These are phyloP conservation scores for Mycena alexandri DNA, from an alignment of 768 basidiomycete genomes.

Conservation along the genomic window DNA sequence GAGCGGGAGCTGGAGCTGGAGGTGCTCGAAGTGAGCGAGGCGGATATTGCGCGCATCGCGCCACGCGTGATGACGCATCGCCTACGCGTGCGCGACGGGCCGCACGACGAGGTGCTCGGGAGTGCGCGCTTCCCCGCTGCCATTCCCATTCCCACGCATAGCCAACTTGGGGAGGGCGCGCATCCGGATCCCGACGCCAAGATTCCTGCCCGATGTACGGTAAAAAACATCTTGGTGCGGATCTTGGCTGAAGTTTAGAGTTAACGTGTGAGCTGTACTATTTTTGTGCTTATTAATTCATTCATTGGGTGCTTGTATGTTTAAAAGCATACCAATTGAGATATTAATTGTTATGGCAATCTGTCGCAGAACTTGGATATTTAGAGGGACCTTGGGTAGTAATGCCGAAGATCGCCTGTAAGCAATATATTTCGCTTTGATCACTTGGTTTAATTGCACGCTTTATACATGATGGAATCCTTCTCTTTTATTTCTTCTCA, in stretches of 20 bases:
- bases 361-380: too few relatives aligned
- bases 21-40: constrained; percentile 75
- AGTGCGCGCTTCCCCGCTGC: constrained; percentile 71
- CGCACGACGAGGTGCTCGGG: constrained; percentile 76
- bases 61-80: constrained; percentile 83
- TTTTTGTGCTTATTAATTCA: constrained; percentile 7
- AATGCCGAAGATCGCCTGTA: not conserved
- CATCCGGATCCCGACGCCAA: constrained; percentile 47
- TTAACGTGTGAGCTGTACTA: not conserved
- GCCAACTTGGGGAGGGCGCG: not conserved
- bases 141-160: not conserved
- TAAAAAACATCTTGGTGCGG: constrained; percentile 76
- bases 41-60: constrained; percentile 80
- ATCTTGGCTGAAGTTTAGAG: constrained; percentile 65
- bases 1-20: constrained; percentile 44
- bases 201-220: constrained; percentile 54
- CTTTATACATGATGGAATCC: too few relatives aligned
- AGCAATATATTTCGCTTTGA: constrained; percentile 2
- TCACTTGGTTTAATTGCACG: not conserved
- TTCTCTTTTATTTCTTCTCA: too few relatives aligned
- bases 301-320: not conserved
- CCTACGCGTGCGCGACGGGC: constrained; percentile 75
- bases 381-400: too few relatives aligned
- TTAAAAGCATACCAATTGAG: not conserved
- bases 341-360: too few relatives aligned